Base-by-base conservation (phyloP, 2,329 filamentous ascomycete species). In the Fusarium nygamai region DNA sequence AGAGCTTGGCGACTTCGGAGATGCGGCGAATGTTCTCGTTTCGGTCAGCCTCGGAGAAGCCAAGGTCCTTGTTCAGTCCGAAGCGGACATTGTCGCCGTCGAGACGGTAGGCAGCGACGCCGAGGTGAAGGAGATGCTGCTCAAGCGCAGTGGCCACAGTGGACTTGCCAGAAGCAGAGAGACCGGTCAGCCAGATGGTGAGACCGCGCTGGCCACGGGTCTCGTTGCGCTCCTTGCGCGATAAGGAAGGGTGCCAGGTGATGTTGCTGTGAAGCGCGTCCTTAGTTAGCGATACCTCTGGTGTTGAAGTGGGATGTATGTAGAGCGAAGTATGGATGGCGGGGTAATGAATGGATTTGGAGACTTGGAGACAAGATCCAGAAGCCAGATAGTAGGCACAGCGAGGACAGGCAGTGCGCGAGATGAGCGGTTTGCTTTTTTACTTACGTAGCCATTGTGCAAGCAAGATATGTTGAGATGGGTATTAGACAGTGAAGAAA, bases 31-130 rank as follows among this genome's bases (percentile, higher is more conserved):
- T 99, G 87, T 99, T 99, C 89, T 99, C 96, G 82, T 96, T 97
- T 78, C 96, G 92, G 87, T 98, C 95, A 81, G 91, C 91, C 82
- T 98, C 96, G 74, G 91, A 93, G 88, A 98, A 99, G 22, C 96
- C 96, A 17, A 99, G 90, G 86, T 98, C 96, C 85, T 97, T 97
- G 91, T 98, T 99, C 77, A 99, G 89, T 22, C 96, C 96, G 86
- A 98, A 98, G 71, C 96, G 96, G 76, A 99, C 93, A 85, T 99
- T 99, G 89, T 99, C 96, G 80, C 96, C 96, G 85, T 99, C 96
- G 36, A 99, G 92, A 61, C 96, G 92, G 89, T 99, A 99, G 69
- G 95, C 93, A 64, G 92, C 87, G 59, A 96, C 87, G 48, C 92
- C 93, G 17, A 94, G 89, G 83, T 97, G 95, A 64, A 99, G 91